Percentiles rank a stretch among this genome's conserved stretches.
phyloP scores from a whole-genome alignment of 1,284 basidiomycete species.

The Rhodotorula sp. region DNA sequence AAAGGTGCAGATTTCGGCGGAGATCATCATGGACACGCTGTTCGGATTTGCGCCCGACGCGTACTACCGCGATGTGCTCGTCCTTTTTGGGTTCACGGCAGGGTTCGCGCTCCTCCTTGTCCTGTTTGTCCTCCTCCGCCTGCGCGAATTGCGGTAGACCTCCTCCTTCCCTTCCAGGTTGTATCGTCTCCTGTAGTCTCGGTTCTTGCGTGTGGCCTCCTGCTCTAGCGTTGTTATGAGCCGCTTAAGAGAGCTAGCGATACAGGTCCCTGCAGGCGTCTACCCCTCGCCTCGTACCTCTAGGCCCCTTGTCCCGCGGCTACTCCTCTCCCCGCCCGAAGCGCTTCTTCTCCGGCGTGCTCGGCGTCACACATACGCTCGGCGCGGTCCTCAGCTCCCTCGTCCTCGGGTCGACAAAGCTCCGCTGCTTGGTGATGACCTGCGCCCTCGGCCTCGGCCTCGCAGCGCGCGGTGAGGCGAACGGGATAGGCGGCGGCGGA shows the following conservation, averaged over 20 bases:
- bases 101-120: constrained; percentile 71
- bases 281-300: neutral
- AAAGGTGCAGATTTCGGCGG: constrained; percentile 72
- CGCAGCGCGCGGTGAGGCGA: neutral
- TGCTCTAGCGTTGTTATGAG: no score
- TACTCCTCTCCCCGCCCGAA: neutral
- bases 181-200: neutral
- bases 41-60: neutral
- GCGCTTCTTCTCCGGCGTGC: constrained; percentile 9
- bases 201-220: no score
- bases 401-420: constrained; percentile 19
- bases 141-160: constrained; percentile 64
- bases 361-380: constrained; percentile 12
- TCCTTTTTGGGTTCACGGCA: constrained; percentile 77
- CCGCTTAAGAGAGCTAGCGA: no score
- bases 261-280: neutral
- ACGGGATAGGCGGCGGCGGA: neutral
- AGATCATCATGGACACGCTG: constrained; percentile 77
- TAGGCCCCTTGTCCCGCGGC: no score
- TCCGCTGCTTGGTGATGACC: constrained; percentile 17
- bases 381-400: constrained; percentile 8
- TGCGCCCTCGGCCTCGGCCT: neutral
- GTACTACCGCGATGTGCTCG: constrained; percentile 66
- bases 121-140: constrained; percentile 68
- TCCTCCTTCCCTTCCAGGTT: neutral